Base-by-base conservation (phyloP, 768 basidiomycete genomes). In the Rhodotorula kratochvilovae region DNA sequence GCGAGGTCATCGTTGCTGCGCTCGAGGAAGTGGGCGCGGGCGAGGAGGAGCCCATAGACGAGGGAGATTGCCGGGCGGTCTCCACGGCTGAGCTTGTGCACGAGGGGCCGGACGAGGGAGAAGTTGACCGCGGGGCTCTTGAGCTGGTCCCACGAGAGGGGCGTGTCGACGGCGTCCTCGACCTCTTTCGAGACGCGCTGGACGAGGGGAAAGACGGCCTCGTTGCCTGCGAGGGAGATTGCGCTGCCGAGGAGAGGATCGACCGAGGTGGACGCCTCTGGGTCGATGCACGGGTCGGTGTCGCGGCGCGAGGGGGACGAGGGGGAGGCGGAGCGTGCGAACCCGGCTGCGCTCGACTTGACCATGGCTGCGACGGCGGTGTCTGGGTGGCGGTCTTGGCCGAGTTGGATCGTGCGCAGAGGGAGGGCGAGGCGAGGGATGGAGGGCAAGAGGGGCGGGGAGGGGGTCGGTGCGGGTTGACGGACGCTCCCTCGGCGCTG, bases 141-240 rank as follows among this genome's bases (percentile, higher is more conserved):
- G 25, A 74, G 54, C 42, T 67, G 63, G 16, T 71, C 66, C 39
- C 42, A 71, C 7, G 66, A 51, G 25, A 74, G 67, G 16, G 66
- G 45, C 16, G 73, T 63, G 43, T 74, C 73, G 60, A 74, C 60
- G 29, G 35, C 36, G 1, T 23, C 13, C 10, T 59, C 56, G 51
- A 74, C 57, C 13, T 71, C 63, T 36, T n/a, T 16, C 15, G 55
- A 29, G 29, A 65, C 50, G 36, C 67, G 53, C 51, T 71, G 73
- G 35, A 74, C 33, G 25, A 74, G 57, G 7, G 67, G 64, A 39
- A 74, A 74, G 42, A 74, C 73, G 33, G 67, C 43, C 25, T 74
- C 73, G 25, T 25, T 25, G 4, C 5, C n/a, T 0, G 69, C 25
- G 69, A 56, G 35, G 11, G 61, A 33, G 59, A 48, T 48, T 16